These are phyloP conservation scores for Haematococcus lacustris DNA, from an alignment of 139 green algal species.

Conservation along the genomic window DNA sequence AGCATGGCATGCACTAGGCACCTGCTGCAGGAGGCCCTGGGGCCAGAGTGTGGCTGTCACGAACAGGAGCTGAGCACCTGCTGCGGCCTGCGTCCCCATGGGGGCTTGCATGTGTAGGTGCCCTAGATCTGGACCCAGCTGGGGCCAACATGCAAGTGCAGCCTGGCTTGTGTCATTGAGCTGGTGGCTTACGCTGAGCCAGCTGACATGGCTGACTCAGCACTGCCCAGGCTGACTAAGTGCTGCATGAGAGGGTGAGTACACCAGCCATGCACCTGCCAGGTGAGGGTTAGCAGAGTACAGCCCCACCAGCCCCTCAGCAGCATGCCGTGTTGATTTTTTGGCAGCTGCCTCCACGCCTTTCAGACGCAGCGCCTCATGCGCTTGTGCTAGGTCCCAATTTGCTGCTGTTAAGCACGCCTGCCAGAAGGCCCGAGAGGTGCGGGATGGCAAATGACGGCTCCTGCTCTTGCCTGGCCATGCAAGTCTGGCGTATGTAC, in stretches of 20 bases:
- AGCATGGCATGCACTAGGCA: slow-evolving; percentile 1
- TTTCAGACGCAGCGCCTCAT: slow-evolving; percentile 72
- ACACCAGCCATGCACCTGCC: neutral
- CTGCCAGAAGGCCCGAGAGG: slow-evolving; percentile 5
- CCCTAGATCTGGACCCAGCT: too few species aligned
- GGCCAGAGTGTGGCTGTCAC: neutral
- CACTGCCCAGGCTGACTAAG: too few species aligned
- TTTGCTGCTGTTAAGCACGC: slow-evolving; percentile 39
- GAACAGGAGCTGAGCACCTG: neutral
- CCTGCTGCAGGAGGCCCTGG: neutral
- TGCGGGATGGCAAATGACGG: neutral
- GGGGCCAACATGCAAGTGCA: neutral
- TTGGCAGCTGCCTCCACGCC: slow-evolving; percentile 85
- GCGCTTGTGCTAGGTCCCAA: slow-evolving; percentile 61
- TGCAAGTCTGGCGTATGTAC: neutral
- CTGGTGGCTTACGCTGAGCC: too few species aligned
- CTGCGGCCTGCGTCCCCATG: too few species aligned
- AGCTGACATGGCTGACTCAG: too few species aligned
- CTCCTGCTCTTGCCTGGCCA: neutral
- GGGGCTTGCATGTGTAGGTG: too few species aligned
- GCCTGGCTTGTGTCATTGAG: too few species aligned
- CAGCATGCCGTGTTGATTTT: slow-evolving; percentile 71
- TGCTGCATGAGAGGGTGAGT: too few species aligned
- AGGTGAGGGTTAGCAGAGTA: too few species aligned
- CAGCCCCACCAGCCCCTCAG: slow-evolving; percentile 81